Evolutionary conservation across 306 rosid genomes (phyloP).

Genomic region (Potentilla sterilis): DNA sequence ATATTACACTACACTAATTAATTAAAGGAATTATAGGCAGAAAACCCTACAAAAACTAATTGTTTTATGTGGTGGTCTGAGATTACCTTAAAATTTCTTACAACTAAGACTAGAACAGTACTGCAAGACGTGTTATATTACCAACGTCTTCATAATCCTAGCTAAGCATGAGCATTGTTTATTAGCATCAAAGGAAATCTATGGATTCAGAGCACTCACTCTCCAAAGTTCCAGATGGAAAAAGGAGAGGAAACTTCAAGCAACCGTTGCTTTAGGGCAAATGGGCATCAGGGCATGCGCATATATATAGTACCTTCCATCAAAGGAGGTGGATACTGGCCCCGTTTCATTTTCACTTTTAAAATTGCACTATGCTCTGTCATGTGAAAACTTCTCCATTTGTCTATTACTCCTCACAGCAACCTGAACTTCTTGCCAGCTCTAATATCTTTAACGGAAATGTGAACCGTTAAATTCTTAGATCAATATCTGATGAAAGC

Average conservation of each 20-base stretch:
- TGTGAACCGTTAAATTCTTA: neutral
- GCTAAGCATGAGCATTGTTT: neutral
- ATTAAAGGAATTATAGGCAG: too few species aligned
- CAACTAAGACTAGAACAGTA: neutral
- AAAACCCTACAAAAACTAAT: too few species aligned
- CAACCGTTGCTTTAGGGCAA: conserved; percentile 1
- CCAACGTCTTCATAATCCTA: neutral
- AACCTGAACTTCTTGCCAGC: neutral
- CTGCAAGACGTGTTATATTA: neutral
- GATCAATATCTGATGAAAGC: neutral
- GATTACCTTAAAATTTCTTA: neutral
- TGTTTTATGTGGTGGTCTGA: neutral
- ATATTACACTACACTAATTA: too few species aligned
- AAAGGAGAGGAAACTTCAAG: neutral
- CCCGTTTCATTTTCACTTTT: conserved; percentile 6
- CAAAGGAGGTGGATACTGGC: conserved; percentile 11
- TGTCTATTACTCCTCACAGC: neutral
- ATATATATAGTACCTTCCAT: neutral
- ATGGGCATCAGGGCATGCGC: too few species aligned
- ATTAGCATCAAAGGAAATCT: too few species aligned
- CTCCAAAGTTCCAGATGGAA: neutral
- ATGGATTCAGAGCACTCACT: neutral
- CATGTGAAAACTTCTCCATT: neutral
- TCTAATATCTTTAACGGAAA: neutral
- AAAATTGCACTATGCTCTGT: neutral